phyloP scores from a whole-genome alignment of 1,139 yeast species.

The Candida pseudoviswanathii region DNA sequence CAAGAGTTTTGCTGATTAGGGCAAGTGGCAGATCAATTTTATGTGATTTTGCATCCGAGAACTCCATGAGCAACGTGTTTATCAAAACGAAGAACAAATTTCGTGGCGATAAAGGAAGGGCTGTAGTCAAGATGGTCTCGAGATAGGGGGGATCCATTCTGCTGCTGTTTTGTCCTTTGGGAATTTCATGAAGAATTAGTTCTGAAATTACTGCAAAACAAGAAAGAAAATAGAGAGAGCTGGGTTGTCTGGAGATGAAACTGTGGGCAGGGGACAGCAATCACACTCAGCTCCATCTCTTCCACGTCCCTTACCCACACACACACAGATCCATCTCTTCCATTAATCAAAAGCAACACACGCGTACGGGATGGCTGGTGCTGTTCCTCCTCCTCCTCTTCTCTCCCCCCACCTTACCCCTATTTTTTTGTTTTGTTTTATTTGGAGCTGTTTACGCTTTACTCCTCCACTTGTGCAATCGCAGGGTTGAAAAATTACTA shows the following conservation, averaged over 20 bases:
- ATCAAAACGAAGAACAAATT: not conserved
- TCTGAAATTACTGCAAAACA: constrained; percentile 2
- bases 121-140: not conserved
- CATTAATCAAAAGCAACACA: not conserved
- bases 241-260: not conserved
- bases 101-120: not conserved
- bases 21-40: not conserved
- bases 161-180: not conserved
- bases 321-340: not conserved
- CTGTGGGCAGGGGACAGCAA: too few species aligned
- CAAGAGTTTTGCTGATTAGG: not conserved
- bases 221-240: not conserved
- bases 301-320: too few species aligned
- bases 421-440: not conserved
- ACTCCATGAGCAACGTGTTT: not conserved
- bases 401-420: not conserved
- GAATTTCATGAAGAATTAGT: not conserved
- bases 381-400: not conserved
- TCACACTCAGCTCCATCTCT: too few species aligned
- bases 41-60: not conserved
- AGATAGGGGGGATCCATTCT: too few species aligned
- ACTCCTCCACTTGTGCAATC: not conserved
- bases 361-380: not conserved
- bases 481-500: not conserved
- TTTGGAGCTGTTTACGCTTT: not conserved